phyloP scores from a whole-genome alignment of 2,329 filamentous ascomycete genomes.

The Aschersonia sp. region DNA sequence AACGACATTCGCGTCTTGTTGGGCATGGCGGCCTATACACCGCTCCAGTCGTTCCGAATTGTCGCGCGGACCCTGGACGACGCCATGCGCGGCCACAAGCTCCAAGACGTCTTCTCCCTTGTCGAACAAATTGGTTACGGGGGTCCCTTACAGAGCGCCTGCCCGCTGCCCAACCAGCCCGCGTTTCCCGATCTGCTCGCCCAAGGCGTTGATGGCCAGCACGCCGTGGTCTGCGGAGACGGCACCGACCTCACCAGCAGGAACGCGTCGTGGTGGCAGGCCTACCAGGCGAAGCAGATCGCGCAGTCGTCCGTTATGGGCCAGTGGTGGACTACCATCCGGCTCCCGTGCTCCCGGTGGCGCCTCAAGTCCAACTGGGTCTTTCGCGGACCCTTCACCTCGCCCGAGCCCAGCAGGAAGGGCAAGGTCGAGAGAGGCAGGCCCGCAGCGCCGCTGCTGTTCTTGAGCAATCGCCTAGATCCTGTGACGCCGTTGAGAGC shows the following conservation, averaged over 20 bases:
- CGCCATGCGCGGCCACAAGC: constrained; percentile 9
- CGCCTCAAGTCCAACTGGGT: constrained; percentile 21
- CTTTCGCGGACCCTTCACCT: constrained; percentile 20
- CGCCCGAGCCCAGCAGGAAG: constrained; percentile 10
- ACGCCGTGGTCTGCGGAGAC: constrained; percentile 20
- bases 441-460: constrained; percentile 27
- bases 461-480: constrained; percentile 26
- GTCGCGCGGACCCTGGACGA: constrained; percentile 6
- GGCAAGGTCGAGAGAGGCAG: constrained; percentile 8
- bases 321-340: constrained; percentile 18
- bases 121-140: neutral
- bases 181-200: neutral
- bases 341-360: constrained; percentile 24
- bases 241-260: constrained; percentile 11
- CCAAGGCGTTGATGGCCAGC: constrained; percentile 9
- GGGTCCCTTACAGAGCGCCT: constrained; percentile 10
- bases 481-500: constrained; percentile 28
- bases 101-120: neutral
- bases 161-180: constrained; percentile 3
- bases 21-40: constrained; percentile 14
- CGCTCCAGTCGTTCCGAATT: constrained; percentile 7
- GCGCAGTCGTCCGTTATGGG: constrained; percentile 16
- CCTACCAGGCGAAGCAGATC: constrained; percentile 14
- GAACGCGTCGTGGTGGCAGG: constrained; percentile 11
- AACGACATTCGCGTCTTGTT: constrained; percentile 15